Percentiles rank a stretch among this genome's conserved stretches.
Conservation (phyloP, 306 rosid genomes). For the Dalbergia cochinchinensis region DNA sequence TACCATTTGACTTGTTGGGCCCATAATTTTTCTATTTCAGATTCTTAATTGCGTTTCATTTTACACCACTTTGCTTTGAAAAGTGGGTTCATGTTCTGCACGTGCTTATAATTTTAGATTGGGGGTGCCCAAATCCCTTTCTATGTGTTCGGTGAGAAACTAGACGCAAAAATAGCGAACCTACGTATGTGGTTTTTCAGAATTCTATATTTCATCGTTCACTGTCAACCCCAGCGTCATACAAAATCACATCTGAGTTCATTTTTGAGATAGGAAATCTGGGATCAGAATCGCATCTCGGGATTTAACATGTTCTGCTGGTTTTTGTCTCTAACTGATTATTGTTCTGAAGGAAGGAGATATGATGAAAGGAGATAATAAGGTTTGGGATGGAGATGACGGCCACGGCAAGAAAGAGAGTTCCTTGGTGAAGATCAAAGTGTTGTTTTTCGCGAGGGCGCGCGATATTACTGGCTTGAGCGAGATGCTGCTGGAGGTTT, state of each 20-base stretch:
- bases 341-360: not conserved
- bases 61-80: too few species aligned
- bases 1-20: too few species aligned
- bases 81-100: too few species aligned
- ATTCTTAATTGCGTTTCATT: too few species aligned
- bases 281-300: not conserved
- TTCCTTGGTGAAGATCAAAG: constrained; percentile 65
- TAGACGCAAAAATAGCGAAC: too few species aligned
- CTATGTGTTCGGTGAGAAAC: too few species aligned
- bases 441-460: constrained; percentile 88
- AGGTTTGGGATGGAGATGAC: constrained; percentile 33
- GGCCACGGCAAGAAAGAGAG: constrained; percentile 22
- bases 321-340: constrained; percentile 20
- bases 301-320: not conserved
- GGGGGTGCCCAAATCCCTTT: too few species aligned
- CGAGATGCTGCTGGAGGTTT: constrained; percentile 72
- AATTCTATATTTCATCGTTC: too few species aligned
- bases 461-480: constrained; percentile 78
- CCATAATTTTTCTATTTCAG: too few species aligned
- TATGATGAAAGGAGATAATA: constrained; percentile 45
- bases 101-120: too few species aligned
- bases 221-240: not conserved
- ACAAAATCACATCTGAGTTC: not conserved
- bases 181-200: too few species aligned
- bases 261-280: not conserved